phyloP scores from a whole-genome alignment of 2,329 filamentous ascomycete genomes.

The Mycosphaerella arachidis region DNA sequence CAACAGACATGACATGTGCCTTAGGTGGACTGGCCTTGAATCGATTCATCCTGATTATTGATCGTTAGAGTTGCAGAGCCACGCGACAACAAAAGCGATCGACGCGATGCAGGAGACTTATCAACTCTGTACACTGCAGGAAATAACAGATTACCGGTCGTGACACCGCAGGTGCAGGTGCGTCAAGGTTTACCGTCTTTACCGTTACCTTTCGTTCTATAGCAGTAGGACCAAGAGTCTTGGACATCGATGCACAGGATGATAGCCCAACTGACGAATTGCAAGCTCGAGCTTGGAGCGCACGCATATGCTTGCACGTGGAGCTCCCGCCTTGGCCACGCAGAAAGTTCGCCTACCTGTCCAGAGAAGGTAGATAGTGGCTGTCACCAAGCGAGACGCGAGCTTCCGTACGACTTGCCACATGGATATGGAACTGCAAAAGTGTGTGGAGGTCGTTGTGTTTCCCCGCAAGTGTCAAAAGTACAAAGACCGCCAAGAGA shows the following conservation, averaged over 20 bases:
- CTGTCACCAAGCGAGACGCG: background rate
- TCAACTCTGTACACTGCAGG: background rate
- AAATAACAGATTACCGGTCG: background rate
- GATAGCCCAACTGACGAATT: background rate
- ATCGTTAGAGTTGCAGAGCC: background rate
- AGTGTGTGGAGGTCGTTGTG: background rate
- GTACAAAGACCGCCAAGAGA: slow-evolving; percentile 10
- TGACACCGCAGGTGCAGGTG: background rate
- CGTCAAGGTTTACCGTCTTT: background rate
- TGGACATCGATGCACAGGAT: background rate
- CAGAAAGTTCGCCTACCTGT: background rate
- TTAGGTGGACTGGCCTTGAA: background rate
- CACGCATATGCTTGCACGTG: background rate
- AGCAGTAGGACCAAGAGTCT: background rate
- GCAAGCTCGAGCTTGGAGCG: background rate
- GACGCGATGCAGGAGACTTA: background rate
- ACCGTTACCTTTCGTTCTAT: background rate
- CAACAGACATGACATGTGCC: background rate
- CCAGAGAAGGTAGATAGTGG: background rate
- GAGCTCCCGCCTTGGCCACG: background rate
- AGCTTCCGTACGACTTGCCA: background rate
- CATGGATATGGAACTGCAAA: background rate
- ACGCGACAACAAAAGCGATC: background rate
- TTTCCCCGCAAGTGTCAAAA: slow-evolving; percentile 9
- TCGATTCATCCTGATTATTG: background rate